Base-by-base conservation (phyloP, 768 basidiomycete species). In the Termitomyces sp. region DNA sequence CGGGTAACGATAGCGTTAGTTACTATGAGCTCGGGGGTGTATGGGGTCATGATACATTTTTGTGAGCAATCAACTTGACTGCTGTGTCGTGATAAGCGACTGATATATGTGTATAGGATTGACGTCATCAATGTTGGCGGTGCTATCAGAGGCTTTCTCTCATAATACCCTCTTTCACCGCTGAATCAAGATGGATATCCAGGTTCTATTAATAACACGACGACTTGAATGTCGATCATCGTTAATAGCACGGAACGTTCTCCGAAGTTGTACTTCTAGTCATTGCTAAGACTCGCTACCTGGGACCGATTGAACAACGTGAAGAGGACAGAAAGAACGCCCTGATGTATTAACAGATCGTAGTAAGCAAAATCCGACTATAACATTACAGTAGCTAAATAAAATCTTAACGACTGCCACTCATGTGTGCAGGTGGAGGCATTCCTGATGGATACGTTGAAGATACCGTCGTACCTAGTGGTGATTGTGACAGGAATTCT, bases 11-110 rank as follows among this genome's bases (percentile, higher is more conserved):
- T 15, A 75, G 80, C 56, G 97, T 99, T 28, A 89, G 91, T 58
- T 98, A 98, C 71, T 99, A 96, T 68, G 97, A 98, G 72, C 80
- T 98, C 2, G 96, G 96, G 28, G 95, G 96, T 9, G 95, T 98
- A n/a, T 98, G 94, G 95, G 97, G 97, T 1, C 96, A 99, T 66
- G 96, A 99, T 72, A 98, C 94, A 21, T 98, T 98, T 75, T 75
- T 98, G 85, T 89, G 65, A 79, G 87, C 82, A 1, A 5, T 21
- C 15, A 40, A 35, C 44, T 26, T 42, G 8, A 42, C 23, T 38
- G 5, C 9, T 28, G 14, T 40, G 38, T 37, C 38, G 28, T 35
- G n/a, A 33, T 28, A 51, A 28, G 15, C 8, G 23, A 17, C 55
- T 50, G 47, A 54, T 23, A 21, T 17, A 42, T 54, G 23, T 30